Base-by-base conservation (phyloP, 2,329 filamentous ascomycete species). In the Acephala macrosclerotiorum region DNA sequence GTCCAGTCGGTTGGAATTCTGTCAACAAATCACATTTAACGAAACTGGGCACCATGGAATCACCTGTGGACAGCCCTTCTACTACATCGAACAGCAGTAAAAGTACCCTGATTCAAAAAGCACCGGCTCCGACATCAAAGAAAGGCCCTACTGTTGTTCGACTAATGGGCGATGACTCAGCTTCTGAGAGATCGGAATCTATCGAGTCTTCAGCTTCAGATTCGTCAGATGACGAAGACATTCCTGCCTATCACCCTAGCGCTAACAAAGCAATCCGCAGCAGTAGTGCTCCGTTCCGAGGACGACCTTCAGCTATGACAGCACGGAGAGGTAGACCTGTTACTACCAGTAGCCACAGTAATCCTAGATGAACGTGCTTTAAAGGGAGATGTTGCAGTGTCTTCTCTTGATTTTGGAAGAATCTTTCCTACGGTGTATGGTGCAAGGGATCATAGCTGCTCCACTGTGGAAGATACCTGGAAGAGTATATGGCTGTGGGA, bases 61-160 rank as follows among this genome's bases (percentile, higher is more conserved):
- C 42, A 8, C 36, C 42, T 2, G 45, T 20, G 6, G 20, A 42
- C 12, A 56, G n/a, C 25, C 61, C 58, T 14, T 25, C 65, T 16
- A 47, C 35, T 40, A 9, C 45, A 25, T 29, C 58, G 8, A 64
- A 42, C 25, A 62, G 58, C 25, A 62, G 33, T 12, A 64, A 64
- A 36, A 57, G 47, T 16, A 38, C 58, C 12, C 64, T 45, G 5
- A 36, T 58, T 47, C 56, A 58, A 11, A 49, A n/a, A 49, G 8
- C 53, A 33, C 49, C 26, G 25, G 16, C 20, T 14, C 36, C 58
- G 22, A 51, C 42, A 45, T 25, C 29, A 29, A 60, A 56, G 18
- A 64, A 64, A 40, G 58, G 69, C 1, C 72, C 72, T 7, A 75
- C 73, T 1, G 60, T 75, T 47, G 73, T 75, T 18, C 66, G 74